Conservation (phyloP, 257 asterid genomes). For the Solanum etuberosum region DNA sequence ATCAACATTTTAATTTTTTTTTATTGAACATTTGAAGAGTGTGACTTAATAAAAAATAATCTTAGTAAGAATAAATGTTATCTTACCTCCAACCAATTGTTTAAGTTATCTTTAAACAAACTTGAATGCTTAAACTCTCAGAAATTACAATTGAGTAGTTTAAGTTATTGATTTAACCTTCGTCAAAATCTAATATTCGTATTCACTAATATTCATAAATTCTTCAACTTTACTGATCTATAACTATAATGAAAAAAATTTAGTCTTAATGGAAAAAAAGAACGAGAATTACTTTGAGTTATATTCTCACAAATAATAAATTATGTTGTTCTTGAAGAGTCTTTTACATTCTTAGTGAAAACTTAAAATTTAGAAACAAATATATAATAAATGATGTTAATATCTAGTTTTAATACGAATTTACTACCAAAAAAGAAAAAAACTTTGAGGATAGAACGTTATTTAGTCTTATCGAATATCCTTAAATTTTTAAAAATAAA, state of each 20-base stretch:
- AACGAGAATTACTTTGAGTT: background rate
- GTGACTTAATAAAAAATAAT: background rate
- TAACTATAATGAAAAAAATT: too few species aligned
- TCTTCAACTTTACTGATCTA: background rate
- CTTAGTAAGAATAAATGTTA: background rate
- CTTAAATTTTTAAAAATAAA: too few species aligned
- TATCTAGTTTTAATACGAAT: background rate
- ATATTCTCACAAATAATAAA: background rate
- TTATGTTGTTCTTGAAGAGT: background rate
- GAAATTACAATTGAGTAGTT: background rate
- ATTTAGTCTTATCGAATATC: background rate
- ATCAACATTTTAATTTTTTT: rapidly evolving
- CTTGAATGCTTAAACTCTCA: background rate
- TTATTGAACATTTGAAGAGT: background rate
- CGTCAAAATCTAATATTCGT: background rate
- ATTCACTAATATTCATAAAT: background rate
- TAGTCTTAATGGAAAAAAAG: background rate
- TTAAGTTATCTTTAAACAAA: background rate
- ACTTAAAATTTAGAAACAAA: background rate
- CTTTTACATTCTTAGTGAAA: background rate
- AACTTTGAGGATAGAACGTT: too few species aligned
- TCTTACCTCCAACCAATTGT: background rate
- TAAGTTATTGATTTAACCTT: background rate
- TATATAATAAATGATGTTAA: background rate
- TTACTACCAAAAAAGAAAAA: too few species aligned